A percentile compares a stretch with the other conserved stretches of the same genome.
Evolutionary conservation across 2,329 filamentous ascomycete species (phyloP).

Genomic region (Phialophora chinensis): DNA sequence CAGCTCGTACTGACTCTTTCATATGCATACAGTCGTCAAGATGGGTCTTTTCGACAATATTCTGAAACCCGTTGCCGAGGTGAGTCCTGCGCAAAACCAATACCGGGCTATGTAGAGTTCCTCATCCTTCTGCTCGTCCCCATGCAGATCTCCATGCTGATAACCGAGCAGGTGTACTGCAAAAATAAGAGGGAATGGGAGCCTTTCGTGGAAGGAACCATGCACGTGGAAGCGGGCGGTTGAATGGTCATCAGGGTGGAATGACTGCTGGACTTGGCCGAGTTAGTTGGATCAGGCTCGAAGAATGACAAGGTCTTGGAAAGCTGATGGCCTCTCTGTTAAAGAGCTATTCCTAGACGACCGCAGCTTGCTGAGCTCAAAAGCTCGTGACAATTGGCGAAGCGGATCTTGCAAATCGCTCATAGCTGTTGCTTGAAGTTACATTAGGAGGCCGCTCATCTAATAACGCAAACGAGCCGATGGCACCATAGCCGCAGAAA

Average conservation of each 20-base stretch:
- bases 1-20: slow-evolving; percentile 8
- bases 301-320: background rate
- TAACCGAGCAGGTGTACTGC: slow-evolving; percentile 16
- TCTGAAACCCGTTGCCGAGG: slow-evolving; percentile 17
- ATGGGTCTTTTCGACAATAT: slow-evolving; percentile 31
- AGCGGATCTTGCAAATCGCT: background rate
- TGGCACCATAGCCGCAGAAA: background rate
- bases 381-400: background rate
- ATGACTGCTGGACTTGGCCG: background rate
- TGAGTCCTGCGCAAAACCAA: background rate
- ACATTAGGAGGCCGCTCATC: background rate
- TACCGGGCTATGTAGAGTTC: background rate
- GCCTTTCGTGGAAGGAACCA: slow-evolving; percentile 18
- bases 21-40: slow-evolving; percentile 20
- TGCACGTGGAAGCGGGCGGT: background rate
- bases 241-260: background rate
- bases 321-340: background rate
- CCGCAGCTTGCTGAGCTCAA: background rate
- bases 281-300: background rate
- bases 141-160: background rate
- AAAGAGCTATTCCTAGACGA: background rate
- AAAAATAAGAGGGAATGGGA: slow-evolving; percentile 28
- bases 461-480: background rate
- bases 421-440: background rate
- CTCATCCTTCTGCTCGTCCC: background rate